Evolutionary conservation across 371 early-diverging fungal species (phyloP), one percentile per base, ranked within the genome.

Genomic region (Funneliformis caledonium): DNA sequence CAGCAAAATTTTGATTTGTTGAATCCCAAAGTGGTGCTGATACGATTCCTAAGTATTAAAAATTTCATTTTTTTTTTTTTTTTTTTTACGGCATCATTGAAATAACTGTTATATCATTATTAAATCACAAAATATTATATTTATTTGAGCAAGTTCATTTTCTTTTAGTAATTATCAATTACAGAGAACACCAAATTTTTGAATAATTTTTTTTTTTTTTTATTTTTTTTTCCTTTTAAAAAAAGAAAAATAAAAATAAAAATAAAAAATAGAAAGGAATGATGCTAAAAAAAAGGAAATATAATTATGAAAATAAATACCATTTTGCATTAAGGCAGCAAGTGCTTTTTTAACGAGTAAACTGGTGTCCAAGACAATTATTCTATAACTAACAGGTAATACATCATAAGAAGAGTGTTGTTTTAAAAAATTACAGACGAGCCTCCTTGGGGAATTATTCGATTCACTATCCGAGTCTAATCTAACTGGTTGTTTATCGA

Each of bases 21-120:
- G 96, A 94, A 81, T 96, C 94, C 94, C 96, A 98, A 60, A 98
- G 85, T 59, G 97, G 97, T 14, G 98, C 98, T 14, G 96, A 95
- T 47, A 96, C 96, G 79, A 97, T 93, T n/a, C 95, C 97, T 95
- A 85, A 81, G 33, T 37, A 67, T 70, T 80, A 69, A 33, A 80
- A 65, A 48, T n/a, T 42, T 56, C 74, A 59, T 37, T 37, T 37
- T 5, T 16, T 16, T 60, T 60, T 60, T 22, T 19, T 26, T 31
- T 11, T 9, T 31, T 14, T 64, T 65, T 33, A 65, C 12, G 26
- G 37, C 16, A 65, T 65, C 37, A 65, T 65, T 64, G 33, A 14
- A 65, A 26, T 52, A 64, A 26, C 12, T 33, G 47, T 11, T 45
- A 31, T 62, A 42, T 42, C 42, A 81, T 33, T 19, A 52, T 42